Conservation (phyloP, 306 rosid species). For the Trichosanthes truncata region DNA sequence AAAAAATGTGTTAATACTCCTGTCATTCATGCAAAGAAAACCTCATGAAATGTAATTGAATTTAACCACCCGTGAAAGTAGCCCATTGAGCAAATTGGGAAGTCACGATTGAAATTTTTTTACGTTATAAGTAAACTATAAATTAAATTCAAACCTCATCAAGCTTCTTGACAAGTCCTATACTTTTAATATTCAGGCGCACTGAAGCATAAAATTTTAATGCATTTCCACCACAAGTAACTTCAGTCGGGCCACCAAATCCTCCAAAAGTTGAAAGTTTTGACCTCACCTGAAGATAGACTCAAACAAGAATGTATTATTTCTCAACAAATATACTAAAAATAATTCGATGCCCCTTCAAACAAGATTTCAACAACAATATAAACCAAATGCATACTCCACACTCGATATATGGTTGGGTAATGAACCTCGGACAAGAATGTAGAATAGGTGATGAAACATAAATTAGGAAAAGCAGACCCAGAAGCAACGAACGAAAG, state of each 20-base stretch:
- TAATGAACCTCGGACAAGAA: neutral
- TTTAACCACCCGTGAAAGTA: neutral
- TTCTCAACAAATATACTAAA: neutral
- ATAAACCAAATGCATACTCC: neutral
- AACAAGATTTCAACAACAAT: neutral
- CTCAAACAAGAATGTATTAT: neutral
- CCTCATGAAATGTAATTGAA: neutral
- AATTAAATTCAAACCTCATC: conserved; percentile 51
- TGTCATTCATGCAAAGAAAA: neutral
- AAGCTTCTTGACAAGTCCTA: conserved; percentile 67
- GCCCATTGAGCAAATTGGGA: neutral
- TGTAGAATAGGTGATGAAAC: neutral
- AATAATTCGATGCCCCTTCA: neutral
- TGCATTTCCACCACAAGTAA: conserved; percentile 92
- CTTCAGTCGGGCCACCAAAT: conserved; percentile 77
- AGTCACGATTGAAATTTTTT: neutral
- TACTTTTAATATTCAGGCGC: conserved; percentile 63
- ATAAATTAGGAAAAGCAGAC: neutral
- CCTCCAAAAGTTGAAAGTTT: conserved; percentile 86
- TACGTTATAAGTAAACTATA: neutral
- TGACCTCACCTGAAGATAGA: conserved; percentile 50
- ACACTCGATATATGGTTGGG: neutral
- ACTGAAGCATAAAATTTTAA: conserved; percentile 87
- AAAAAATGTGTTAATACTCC: neutral
- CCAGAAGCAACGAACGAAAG: neutral